Evolutionary conservation across 2,329 filamentous ascomycete species (phyloP), one percentile per base, ranked within the genome.

Genomic region (Penicillium sp.): DNA sequence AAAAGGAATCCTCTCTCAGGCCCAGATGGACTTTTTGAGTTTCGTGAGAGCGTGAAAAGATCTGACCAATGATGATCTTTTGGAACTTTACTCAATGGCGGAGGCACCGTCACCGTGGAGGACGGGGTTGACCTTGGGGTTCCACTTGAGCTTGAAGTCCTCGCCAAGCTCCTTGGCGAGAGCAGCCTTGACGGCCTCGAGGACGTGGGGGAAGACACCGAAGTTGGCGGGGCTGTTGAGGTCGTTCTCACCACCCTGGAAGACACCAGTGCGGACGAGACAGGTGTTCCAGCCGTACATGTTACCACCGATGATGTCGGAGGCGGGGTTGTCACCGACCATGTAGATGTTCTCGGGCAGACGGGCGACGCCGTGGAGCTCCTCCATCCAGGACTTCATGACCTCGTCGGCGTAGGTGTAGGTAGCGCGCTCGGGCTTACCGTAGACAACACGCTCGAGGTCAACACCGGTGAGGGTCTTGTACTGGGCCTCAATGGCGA

Each of bases 231-330:
- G 88, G 75, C 89, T 91, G 75, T 89, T 79, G 72, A 87, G 81
- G 67, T 91, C 88, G 68, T 91, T 91, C 55, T 85, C 87, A 16
- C 83, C 87, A 24, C 88, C 88, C 76, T 89, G 86, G 82, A 88
- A 90, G 45, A 91, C 88, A 75, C 88, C 88, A 0, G 88, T 91
- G 67, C 88, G 84, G 53, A 91, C 88, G 50, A 91, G 75, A 68
- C 88, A 90, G 3, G 88, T 90, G 76, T 91, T 91, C 88, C 88
- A 91, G 56, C 87, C 87, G 73, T 91, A 90, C 82, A 87, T 88
- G 80, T 91, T 91, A 57, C 88, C 88, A 58, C 88, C 88, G 59
- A 88, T 80, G 66, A 90, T 89, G 69, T 90, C 87, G 24, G 85
- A 88, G 24, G 85, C 84, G 6, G 87, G 87, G 77, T 89, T 90